phyloP scores from a whole-genome alignment of 2,329 filamentous ascomycete genomes.

The Cladophialophora bantiana region DNA sequence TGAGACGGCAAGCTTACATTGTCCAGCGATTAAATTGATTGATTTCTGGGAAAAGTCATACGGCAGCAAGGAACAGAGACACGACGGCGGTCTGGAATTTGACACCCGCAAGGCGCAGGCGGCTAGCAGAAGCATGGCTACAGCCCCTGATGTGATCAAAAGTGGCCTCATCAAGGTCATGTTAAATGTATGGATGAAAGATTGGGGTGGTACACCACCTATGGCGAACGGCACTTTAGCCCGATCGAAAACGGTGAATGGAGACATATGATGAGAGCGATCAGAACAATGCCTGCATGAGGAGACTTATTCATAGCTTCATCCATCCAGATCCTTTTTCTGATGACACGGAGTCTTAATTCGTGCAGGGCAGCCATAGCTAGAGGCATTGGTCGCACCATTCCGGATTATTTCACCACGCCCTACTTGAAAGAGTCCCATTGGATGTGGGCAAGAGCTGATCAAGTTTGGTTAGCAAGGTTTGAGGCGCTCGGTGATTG shows the following conservation, averaged over 20 bases:
- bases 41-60: slow-evolving; percentile 55
- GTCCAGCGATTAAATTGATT: slow-evolving; percentile 56
- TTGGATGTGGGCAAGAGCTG: background rate
- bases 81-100: background rate
- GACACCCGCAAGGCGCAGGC: slow-evolving; percentile 10
- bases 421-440: background rate
- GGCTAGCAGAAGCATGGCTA: slow-evolving; percentile 9
- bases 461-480: background rate
- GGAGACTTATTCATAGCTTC: too few relatives aligned
- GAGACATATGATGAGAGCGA: background rate
- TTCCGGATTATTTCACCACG: too few relatives aligned
- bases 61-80: slow-evolving; percentile 8
- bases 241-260: background rate
- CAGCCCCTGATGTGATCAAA: slow-evolving; percentile 8
- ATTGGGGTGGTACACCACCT: background rate
- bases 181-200: slow-evolving; percentile 17
- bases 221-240: background rate
- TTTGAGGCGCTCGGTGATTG: background rate
- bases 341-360: too few relatives aligned
- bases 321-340: too few relatives aligned
- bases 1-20: slow-evolving; percentile 43
- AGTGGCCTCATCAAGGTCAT: slow-evolving; percentile 17
- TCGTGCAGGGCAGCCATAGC: too few relatives aligned
- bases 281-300: background rate
- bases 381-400: too few relatives aligned